Evolutionary conservation across 495 filamentous ascomycete genomes (phyloP).

Genomic region (Talaromyces trachyspermus): DNA sequence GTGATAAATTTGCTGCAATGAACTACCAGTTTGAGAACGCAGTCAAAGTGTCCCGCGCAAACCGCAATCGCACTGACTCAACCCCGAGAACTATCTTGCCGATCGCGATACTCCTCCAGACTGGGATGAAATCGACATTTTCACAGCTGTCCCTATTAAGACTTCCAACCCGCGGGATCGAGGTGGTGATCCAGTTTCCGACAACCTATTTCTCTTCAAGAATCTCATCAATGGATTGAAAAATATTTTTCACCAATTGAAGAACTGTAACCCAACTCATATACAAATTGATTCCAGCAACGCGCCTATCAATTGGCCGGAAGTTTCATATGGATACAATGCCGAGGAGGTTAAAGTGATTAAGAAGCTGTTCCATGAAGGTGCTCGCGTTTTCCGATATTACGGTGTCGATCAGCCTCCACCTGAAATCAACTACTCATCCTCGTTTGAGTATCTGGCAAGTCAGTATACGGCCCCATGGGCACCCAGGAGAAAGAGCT

Average conservation of each 20-base stretch:
- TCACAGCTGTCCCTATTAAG: conserved; percentile 91
- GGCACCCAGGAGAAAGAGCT: conserved; percentile 96
- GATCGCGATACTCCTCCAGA: conserved; percentile 74
- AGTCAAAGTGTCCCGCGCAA: conserved; percentile 77
- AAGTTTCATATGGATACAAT: conserved; percentile 94
- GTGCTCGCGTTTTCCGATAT: conserved; percentile 90
- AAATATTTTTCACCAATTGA: conserved; percentile 91
- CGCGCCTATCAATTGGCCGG: conserved; percentile 84
- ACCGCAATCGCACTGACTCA: conserved; percentile 58
- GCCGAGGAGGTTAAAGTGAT: conserved; percentile 96
- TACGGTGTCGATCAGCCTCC: conserved; percentile 81
- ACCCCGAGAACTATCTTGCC: conserved; percentile 71
- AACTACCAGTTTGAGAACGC: conserved; percentile 92
- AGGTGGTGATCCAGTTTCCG: conserved; percentile 83
- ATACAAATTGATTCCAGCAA: conserved; percentile 62
- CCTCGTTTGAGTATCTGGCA: conserved; percentile 80
- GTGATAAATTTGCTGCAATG: conserved; percentile 97
- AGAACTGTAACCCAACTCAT: conserved; percentile 73
- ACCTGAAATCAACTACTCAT: conserved; percentile 64
- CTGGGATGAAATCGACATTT: conserved; percentile 98
- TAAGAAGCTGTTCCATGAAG: conserved; percentile 94
- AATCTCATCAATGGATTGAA: conserved; percentile 97
- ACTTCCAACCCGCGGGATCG: conserved; percentile 88
- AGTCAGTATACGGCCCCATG: conserved; percentile 90
- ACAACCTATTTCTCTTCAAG: conserved; percentile 97